Percentiles rank a stretch among this genome's conserved stretches.
Conservation (phyloP, 129 eudicot genomes). For the Apium graveolens region DNA sequence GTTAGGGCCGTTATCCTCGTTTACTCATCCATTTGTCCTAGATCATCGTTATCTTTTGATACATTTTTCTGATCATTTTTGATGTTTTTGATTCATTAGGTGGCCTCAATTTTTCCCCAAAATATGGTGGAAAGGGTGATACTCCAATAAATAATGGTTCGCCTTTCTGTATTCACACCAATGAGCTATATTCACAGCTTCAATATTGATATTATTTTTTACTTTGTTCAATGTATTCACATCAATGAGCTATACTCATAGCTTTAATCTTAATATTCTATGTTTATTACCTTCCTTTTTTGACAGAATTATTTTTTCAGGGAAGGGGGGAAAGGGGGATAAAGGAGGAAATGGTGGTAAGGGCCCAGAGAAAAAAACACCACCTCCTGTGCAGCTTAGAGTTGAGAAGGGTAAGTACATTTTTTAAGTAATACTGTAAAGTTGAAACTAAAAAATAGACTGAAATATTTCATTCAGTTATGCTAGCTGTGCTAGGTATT, state of each 20-base stretch:
- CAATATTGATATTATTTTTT: neutral
- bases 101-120: slow-evolving; percentile 8
- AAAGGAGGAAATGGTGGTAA: slow-evolving; percentile 43
- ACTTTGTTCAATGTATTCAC: neutral
- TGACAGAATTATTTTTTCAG: neutral
- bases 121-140: slow-evolving; percentile 49
- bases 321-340: slow-evolving; percentile 64
- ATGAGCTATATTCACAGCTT: neutral
- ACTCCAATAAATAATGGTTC: slow-evolving; percentile 25
- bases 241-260: neutral
- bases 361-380: slow-evolving; percentile 36
- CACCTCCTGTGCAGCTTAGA: slow-evolving; percentile 42
- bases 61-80: neutral
- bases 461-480: neutral
- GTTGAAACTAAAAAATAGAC: neutral
- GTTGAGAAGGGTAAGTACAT: slow-evolving; percentile 60
- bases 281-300: neutral
- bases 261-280: neutral
- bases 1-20: slow-evolving; percentile 12
- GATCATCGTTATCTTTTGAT: neutral
- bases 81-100: slow-evolving; percentile 21
- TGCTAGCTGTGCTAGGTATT: neutral
- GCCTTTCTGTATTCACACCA: neutral
- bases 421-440: neutral
- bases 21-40: neutral